These are phyloP conservation scores for Gaeumannomyces sp. DNA, from an alignment of 2,329 filamentous ascomycete species.

Conservation along the genomic window DNA sequence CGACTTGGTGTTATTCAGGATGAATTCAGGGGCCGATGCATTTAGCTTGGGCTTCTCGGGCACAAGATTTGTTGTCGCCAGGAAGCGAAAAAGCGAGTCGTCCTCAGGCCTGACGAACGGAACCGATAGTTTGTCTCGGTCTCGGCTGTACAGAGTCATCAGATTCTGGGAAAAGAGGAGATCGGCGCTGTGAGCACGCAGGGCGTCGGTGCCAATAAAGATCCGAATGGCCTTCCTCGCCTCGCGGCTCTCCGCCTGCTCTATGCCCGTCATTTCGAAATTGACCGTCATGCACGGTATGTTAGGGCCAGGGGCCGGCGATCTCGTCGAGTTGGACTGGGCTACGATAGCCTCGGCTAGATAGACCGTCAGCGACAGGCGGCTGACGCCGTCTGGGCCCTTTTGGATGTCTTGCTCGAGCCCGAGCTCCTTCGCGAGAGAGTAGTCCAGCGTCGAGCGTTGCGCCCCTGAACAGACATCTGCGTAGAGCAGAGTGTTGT, in stretches of 20 bases:
- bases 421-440: slow-evolving; percentile 68
- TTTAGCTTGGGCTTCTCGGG: slow-evolving; percentile 55
- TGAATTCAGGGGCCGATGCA: slow-evolving; percentile 39
- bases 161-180: slow-evolving; percentile 88
- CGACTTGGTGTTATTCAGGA: slow-evolving; percentile 24
- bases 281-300: slow-evolving; percentile 75
- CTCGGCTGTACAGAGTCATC: slow-evolving; percentile 79
- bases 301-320: slow-evolving; percentile 65
- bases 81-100: slow-evolving; percentile 69
- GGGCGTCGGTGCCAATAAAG: slow-evolving; percentile 81
- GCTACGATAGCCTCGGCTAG: slow-evolving; percentile 84
- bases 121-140: slow-evolving; percentile 79
- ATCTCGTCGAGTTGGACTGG: slow-evolving; percentile 66
- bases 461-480: slow-evolving; percentile 90
- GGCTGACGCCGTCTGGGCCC: slow-evolving; percentile 58
- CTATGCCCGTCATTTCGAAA: slow-evolving; percentile 65
- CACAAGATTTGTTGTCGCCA: slow-evolving; percentile 56
- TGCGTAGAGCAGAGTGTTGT: slow-evolving; percentile 82
- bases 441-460: slow-evolving; percentile 72
- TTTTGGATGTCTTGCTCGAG: slow-evolving; percentile 60
- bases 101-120: slow-evolving; percentile 91
- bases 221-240: slow-evolving; percentile 67
- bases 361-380: slow-evolving; percentile 75
- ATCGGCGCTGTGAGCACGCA: slow-evolving; percentile 82
- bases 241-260: slow-evolving; percentile 42